Base-by-base conservation (phyloP, 139 green algal species). In the Medakamo hakoo region DNA sequence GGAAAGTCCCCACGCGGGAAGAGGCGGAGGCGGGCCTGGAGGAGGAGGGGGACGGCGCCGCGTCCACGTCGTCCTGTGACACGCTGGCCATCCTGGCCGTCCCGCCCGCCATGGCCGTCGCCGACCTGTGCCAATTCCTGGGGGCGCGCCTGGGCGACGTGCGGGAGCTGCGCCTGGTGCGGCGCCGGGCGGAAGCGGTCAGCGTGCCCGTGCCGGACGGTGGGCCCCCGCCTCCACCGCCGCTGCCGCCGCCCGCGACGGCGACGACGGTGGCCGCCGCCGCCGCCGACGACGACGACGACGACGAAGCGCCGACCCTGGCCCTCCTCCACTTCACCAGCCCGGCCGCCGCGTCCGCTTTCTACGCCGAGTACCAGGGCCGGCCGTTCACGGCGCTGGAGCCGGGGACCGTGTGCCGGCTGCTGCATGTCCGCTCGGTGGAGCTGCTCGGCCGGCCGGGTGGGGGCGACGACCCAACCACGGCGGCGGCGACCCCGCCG, bases 71-170 rank as follows among this genome's bases (percentile, higher is more conserved):
- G n/a, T n/a, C n/a, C n/a, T n/a, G n/a, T n/a, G 55, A 69, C 23
- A 73, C 71, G 30, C 63, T 94, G 27, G 93, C 85, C 59, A 84
- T 89, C 58, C 73, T 97, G 60, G 83, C 86, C 1, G 75, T 96
- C 16, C 91, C 92, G 0, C 62, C 74, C 1, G 82, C 94, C 73
- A 88, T 98, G 77, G 79, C 82, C 1, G 80, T 95, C 23, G 74
- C 85, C 2, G 86, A 96, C 40, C 92, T 97, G 62, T 95, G 86
- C 65, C 76, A 78, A 26, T 96, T 96, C 66, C 75, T 87, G 19
- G 87, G 86, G 0, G 79, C 72, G 2, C 86, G 91, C 75, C 76
- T 95, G 31, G 58, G 67, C 21, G 57, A 77, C 9, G 61, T 82
- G 2, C 71, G 63, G 2, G 66, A 82, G 30, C 82, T 95, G 73